Evolutionary conservation across 2,329 filamentous ascomycete species (phyloP).

Genomic region (Mycosphaerella arachidis): DNA sequence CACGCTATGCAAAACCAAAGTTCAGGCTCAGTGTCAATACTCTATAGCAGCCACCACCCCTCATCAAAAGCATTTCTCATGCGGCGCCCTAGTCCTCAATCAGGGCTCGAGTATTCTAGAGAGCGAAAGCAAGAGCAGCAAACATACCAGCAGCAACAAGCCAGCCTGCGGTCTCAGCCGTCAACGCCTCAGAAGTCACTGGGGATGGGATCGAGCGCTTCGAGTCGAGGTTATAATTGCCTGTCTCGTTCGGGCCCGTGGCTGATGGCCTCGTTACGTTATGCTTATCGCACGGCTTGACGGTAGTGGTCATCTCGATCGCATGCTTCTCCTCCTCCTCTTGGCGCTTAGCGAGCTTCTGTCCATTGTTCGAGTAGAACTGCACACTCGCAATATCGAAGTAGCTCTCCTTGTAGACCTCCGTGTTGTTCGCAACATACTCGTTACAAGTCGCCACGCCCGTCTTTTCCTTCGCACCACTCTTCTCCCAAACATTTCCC

Average conservation of each 20-base stretch:
- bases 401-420: constrained; percentile 66
- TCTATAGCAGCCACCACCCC: too few species aligned
- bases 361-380: constrained; percentile 44
- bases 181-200: neutral
- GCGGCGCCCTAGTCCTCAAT: neutral
- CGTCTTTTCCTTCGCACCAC: constrained; percentile 55
- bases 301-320: neutral
- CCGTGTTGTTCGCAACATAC: constrained; percentile 67
- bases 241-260: neutral
- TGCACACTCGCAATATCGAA: constrained; percentile 72
- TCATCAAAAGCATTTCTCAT: neutral
- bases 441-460: constrained; percentile 61
- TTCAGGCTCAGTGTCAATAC: too few species aligned
- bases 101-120: neutral
- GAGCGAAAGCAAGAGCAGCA: neutral
- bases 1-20: too few species aligned
- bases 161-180: neutral
- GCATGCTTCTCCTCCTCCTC: neutral
- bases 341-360: constrained; percentile 5
- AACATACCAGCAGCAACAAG: neutral
- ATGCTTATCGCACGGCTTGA: neutral
- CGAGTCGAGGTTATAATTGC: neutral
- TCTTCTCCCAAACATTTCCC: constrained; percentile 59
- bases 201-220: neutral
- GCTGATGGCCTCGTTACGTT: neutral